phyloP scores from a whole-genome alignment of 83 land plant genomes.

The Picea abies region DNA sequence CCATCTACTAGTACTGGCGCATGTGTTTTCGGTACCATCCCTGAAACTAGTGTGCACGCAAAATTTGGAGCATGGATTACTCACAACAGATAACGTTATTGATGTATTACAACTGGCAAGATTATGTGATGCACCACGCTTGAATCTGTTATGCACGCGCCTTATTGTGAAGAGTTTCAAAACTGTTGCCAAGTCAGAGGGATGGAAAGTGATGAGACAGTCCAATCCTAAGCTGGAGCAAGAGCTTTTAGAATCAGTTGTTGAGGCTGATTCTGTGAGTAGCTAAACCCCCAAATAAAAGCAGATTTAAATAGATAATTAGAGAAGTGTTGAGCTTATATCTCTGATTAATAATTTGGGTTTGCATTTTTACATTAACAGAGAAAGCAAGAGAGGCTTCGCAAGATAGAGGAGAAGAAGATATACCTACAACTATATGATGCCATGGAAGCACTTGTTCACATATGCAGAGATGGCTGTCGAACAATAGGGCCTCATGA shows the following conservation, averaged over 20 bases:
- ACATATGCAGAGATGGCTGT: conserved; percentile 97
- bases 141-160: conserved; percentile 64
- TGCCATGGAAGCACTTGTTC: conserved; percentile 95
- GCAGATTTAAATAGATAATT: background rate
- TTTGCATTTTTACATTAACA: conserved; percentile 16
- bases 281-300: conserved; percentile 6
- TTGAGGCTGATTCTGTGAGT: conserved; percentile 86
- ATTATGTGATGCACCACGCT: conserved; percentile 82
- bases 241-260: conserved; percentile 72
- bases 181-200: conserved; percentile 71
- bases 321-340: no score
- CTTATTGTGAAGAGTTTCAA: conserved; percentile 62
- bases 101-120: conserved; percentile 80
- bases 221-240: conserved; percentile 79
- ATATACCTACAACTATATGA: conserved; percentile 77
- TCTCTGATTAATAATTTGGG: no score
- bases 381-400: conserved; percentile 63
- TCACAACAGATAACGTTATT: conserved; percentile 48
- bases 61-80: conserved; percentile 25
- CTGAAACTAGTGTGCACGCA: conserved; percentile 4
- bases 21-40: conserved; percentile 41
- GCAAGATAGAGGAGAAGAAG: conserved; percentile 76
- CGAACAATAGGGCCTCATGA: conserved; percentile 91
- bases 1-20: conserved; percentile 60
- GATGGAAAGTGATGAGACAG: conserved; percentile 80